These are phyloP conservation scores for Cytospora paraplurivora DNA, from an alignment of 2,329 filamentous ascomycete genomes.

Conservation along the genomic window DNA sequence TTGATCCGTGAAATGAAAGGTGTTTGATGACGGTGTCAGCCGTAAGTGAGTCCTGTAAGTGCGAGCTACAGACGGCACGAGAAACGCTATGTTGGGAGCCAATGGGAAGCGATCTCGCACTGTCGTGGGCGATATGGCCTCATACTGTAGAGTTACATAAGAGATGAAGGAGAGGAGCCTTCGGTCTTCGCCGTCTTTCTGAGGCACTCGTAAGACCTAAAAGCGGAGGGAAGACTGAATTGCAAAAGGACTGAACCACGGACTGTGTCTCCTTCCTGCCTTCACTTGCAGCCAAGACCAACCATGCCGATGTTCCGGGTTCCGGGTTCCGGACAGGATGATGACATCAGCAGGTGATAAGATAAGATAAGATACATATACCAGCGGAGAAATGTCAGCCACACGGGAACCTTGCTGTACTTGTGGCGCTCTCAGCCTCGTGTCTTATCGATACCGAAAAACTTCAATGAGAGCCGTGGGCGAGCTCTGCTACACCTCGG, in stretches of 20 bases:
- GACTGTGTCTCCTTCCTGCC: no score
- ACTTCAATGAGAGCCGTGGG: background rate
- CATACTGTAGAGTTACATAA: background rate
- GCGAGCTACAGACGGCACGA: background rate
- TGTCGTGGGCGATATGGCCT: background rate
- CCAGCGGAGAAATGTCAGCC: background rate
- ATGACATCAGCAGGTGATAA: background rate
- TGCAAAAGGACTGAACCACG: background rate
- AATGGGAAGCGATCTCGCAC: background rate
- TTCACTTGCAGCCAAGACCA: no score
- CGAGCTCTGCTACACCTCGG: background rate
- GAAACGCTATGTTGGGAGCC: background rate
- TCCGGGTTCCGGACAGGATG: no score
- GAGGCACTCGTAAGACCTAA: background rate
- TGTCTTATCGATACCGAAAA: conserved; percentile 21
- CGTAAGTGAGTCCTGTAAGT: background rate
- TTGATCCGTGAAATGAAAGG: conserved; percentile 9
- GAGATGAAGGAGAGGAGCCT: background rate
- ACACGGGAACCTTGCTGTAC: background rate
- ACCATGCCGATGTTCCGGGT: no score
- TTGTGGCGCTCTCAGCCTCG: background rate
- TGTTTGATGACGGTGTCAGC: conserved; percentile 3
- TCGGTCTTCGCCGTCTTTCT: background rate
- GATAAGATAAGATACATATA: background rate
- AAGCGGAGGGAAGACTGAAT: background rate